These are phyloP conservation scores for Axilococcus clingmanii DNA, from an alignment of 139 green algal species.

Conservation along the genomic window DNA sequence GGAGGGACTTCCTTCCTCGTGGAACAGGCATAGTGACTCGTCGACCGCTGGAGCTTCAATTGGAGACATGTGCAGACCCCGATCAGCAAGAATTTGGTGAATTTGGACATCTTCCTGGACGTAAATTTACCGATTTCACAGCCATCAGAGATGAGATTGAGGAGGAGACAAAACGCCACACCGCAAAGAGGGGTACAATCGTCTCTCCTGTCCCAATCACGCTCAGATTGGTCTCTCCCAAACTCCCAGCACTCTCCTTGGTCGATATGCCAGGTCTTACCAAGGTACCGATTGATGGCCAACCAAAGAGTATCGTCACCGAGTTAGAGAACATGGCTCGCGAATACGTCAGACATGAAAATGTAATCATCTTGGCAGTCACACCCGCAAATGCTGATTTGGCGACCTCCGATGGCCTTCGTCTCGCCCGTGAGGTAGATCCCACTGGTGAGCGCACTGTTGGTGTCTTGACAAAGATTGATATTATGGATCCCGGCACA, in stretches of 20 bases:
- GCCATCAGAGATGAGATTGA: slow-evolving; percentile 86
- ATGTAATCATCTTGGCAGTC: slow-evolving; percentile 92
- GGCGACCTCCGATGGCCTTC: slow-evolving; percentile 90
- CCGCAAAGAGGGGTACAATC: slow-evolving; percentile 50
- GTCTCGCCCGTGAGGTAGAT: slow-evolving; percentile 87
- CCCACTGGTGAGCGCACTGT: slow-evolving; percentile 60
- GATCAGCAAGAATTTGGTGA: slow-evolving; percentile 77
- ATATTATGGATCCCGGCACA: slow-evolving; percentile 97
- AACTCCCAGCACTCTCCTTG: slow-evolving; percentile 88
- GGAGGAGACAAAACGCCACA: slow-evolving; percentile 75
- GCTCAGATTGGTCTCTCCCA: slow-evolving; percentile 78
- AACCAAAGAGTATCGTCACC: slow-evolving; percentile 83
- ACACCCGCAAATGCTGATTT: slow-evolving; percentile 96
- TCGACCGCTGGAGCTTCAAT: slow-evolving; percentile 82
- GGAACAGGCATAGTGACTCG: slow-evolving; percentile 90
- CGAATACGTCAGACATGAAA: slow-evolving; percentile 84
- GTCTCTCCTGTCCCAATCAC: slow-evolving; percentile 92
- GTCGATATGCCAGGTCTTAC: slow-evolving; percentile 96
- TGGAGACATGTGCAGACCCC: slow-evolving; percentile 66
- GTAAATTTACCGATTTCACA: slow-evolving; percentile 76
- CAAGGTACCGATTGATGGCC: slow-evolving; percentile 94
- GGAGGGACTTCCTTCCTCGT: slow-evolving; percentile 86
- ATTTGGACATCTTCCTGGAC: slow-evolving; percentile 70
- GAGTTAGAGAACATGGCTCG: slow-evolving; percentile 93
- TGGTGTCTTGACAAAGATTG: slow-evolving; percentile 81